Evolutionary conservation across 805 yeast species (phyloP), one percentile per base, ranked within the genome.

Genomic region (Jamesozyma lodderae): DNA sequence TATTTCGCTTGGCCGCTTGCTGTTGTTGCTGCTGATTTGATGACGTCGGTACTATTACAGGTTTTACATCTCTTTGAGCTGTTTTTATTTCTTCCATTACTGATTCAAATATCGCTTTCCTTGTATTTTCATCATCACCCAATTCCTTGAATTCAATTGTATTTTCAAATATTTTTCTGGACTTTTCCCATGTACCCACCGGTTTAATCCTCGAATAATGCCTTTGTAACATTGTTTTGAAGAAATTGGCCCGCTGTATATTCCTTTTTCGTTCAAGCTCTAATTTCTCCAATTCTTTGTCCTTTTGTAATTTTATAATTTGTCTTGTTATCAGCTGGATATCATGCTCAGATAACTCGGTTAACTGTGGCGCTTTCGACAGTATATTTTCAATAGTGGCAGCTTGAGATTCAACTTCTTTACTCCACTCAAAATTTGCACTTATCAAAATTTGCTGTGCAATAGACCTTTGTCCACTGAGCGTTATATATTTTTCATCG

Each of bases 381-480:
- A n/a, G n/a, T n/a, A n/a, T n/a, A n/a, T n/a, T n/a, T n/a, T n/a
- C n/a, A n/a, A n/a, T n/a, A n/a, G n/a, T n/a, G n/a, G n/a, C n/a
- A n/a, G n/a, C n/a, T n/a, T n/a, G n/a, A 36, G 5, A 53, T 38
- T 4, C 39, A 17, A 31, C 18, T 4, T 30, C 31, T 4, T 28
- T 33, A 38, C 47, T 40, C 41, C 63, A 46, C 20, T 52, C 40
- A 36, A 51, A 49, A 6, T 54, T 49, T 6, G 53, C 49, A 23
- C 67, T 69, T 4, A 68, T 57, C 21, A 79, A 47, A 5, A 70
- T 55, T 44, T 72, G 77, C 36, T 72, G 72, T 1, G 77, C 72
- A 30, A 79, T 58, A 36, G 79, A 84, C 38, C 73, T 73, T 51
- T 77, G 75, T 17, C 77, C 75, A 42, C 69, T 71, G 32, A 82